Base-by-base conservation (phyloP, 768 basidiomycete species). In the Neoboletus brunneissimus region DNA sequence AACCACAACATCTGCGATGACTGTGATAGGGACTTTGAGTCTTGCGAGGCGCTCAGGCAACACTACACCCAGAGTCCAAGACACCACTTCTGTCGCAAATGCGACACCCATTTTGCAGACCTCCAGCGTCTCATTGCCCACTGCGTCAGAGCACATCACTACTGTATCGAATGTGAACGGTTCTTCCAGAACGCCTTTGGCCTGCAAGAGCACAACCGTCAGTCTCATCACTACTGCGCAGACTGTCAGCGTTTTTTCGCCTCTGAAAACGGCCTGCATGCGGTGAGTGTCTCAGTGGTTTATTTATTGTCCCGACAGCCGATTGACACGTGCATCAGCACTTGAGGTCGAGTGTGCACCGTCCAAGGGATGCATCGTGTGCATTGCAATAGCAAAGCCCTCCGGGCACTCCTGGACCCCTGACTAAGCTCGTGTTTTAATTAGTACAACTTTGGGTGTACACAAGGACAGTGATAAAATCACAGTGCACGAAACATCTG, bases 1-100 rank as follows among this genome's bases (percentile, higher is more conserved):
- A 42, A 13, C 5, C 85, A 86, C 55, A 56, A 79, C 57, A 29
- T 73, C 34, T 87, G 86, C 61, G 5, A 67, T 12, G 63, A 71
- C 11, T 87, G 85, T 58, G 48, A 73, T 0, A 23, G 35, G 10
- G 83, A 85, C 58, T 86, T 86, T 63, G 5, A 61, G 0, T 65
- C 78, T 0, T 58, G 58, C 59, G 3, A 0, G 1, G 77, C 63
- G 0, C 77, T 82, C 55, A 72, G 70, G 54, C 73, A 83, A 54
- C 86, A 88, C 65, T 84, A 68, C 59, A 73, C 79, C 25, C 75
- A 83, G 51, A 83, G 80, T 62, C 69, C 72, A 7, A 25, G 15
- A 0, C 86, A 86, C 51, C 13, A 66, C 40, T 87, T 79, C 5
- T 88, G 87, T 66, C 78, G 79, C 53, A 37, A 60, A 20, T 87